Base-by-base conservation (phyloP, 2,329 filamentous ascomycete species). In the Parafenestella ontariensis region DNA sequence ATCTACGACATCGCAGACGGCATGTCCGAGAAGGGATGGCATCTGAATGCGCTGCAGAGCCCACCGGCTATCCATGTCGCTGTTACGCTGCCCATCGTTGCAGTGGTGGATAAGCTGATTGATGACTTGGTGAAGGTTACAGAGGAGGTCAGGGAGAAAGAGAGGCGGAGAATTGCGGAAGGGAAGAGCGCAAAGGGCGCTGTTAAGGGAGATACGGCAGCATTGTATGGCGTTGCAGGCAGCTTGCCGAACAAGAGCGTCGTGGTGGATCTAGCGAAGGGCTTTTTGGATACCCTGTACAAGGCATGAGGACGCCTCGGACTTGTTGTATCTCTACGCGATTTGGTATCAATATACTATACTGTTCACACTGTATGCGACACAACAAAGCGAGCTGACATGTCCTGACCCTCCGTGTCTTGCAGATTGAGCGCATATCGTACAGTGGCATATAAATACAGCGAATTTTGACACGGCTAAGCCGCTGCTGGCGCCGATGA, bases 171-270 rank as follows among this genome's bases (percentile, higher is more conserved):
- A 46, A 80, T 86, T 39, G 88, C 86, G 1, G 87, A 91, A 77
- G 88, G 89, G 10, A 89, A 87, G 76, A 82, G 82, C 5, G 79
- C 78, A 48, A 82, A 83, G 59, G 82, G 81, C 5, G 87, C 74
- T 3, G 78, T 85, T 21, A 83, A 87, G 65, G 91, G 91, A 1
- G 91, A 96, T 73, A 87, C 91, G 13, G 91, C 92, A 1, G 93
- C 93, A 4, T 79, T 99, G 58, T 99, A 99, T 77, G 95, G 95
- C 49, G 93, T 99, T 52, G 95, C 95, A 0, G 95, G 95, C 5
- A 96, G 91, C 70, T 78, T 99, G 76, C 95, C 95, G 1, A 96
- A 99, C 75, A 98, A 98, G 85, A 92, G 90, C 64, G 89, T 99
- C 29, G 92, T 99, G 28, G 91, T 91, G 62, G 91, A 96, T 68